Evolutionary conservation across 768 basidiomycete species (phyloP).

Genomic region (Trametes elegans): DNA sequence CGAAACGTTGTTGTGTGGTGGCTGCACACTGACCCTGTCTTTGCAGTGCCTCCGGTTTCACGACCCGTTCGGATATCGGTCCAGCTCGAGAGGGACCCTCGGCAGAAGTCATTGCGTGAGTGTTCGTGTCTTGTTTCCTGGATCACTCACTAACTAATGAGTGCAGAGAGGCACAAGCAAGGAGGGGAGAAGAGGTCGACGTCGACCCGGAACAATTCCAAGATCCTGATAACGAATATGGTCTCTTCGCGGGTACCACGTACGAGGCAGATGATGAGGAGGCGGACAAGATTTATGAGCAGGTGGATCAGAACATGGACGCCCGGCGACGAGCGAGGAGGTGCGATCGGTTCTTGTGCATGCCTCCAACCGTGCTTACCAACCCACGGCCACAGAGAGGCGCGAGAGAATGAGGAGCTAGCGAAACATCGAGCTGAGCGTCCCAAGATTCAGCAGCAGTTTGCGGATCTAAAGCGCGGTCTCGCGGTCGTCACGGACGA

Average conservation of each 20-base stretch:
- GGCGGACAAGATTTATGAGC: constrained; percentile 92
- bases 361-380: too few relatives aligned
- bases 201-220: constrained; percentile 90
- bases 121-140: constrained; percentile 24
- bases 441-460: constrained; percentile 95
- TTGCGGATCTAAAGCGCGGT: constrained; percentile 91
- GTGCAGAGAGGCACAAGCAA: constrained; percentile 80
- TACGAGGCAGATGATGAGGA: constrained; percentile 99
- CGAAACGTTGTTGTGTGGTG: neutral
- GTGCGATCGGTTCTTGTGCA: constrained; percentile 46
- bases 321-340: constrained; percentile 73
- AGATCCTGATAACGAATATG: constrained; percentile 97
- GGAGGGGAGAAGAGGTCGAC: constrained; percentile 84
- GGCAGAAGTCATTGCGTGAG: constrained; percentile 78
- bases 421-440: constrained; percentile 80
- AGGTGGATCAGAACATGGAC: constrained; percentile 91
- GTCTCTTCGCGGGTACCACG: constrained; percentile 91
- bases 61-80: constrained; percentile 97
- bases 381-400: too few relatives aligned
- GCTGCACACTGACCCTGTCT: constrained; percentile 9
- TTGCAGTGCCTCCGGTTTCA: constrained; percentile 89
- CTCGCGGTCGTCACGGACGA: constrained; percentile 81
- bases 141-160: constrained; percentile 5
- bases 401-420: constrained; percentile 68
- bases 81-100: constrained; percentile 95